Base-by-base conservation (phyloP, 495 filamentous ascomycete genomes). In the Opeltia flavorubescens region DNA sequence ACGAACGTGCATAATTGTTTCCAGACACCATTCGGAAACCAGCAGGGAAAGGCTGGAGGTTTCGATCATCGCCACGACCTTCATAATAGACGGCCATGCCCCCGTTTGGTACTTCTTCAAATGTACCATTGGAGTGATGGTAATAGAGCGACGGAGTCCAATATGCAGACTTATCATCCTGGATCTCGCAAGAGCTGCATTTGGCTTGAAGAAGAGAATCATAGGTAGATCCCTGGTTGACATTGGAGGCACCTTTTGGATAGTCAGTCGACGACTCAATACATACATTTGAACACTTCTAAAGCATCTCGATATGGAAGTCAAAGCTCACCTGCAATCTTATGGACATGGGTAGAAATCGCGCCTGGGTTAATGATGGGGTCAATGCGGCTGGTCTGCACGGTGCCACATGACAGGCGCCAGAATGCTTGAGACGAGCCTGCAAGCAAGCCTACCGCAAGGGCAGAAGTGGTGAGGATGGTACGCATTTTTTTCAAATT, bases 111-210 rank as follows among this genome's bases (percentile, higher is more conserved):
- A 70, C 66, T 34, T 69, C 63, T 42, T 61, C 52, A 46, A 66
- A 62, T 26, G 54, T 55, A 17, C 66, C 66, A 44, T 70, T 60
- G 12, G 54, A 54, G 33, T 81, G 69, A 39, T 72, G 60, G 57
- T 83, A 85, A 55, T 82, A 84, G 15, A 85, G 50, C 6, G 59
- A 60, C 0, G 81, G 81, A 29, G 70, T 72, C 80, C 81, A 84
- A 60, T 86, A 86, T 5, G 69, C 75, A 21, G 81, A 84, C 51
- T 68, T 78, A 60, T 86, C 81, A 57, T 77, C 62, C 13, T 62
- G 60, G 25, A 82, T 74, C 49, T 67, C 66, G 53, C 81, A 86
- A 8, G 77, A 80, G 2, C 77, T 81, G 56, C 80, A 85, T 11
- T 65, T 62, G 33, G 66, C 76, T 36, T 61, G 58, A 9, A 64